phyloP scores from a whole-genome alignment of 176 grass and related monocot species.

The Bromus sterilis region DNA sequence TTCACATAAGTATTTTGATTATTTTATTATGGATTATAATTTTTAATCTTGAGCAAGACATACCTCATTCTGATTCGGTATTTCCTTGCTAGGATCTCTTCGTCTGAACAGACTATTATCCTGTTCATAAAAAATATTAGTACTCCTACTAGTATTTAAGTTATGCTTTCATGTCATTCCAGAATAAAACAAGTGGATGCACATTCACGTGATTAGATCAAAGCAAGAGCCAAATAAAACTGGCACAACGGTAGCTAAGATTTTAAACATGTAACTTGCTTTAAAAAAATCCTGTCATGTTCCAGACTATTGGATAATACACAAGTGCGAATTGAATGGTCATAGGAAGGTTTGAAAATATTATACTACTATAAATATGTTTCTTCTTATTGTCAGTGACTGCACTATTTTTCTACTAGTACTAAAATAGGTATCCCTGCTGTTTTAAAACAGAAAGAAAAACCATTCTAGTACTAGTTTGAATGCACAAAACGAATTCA shows the following conservation, averaged over 20 bases:
- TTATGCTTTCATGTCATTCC: background rate
- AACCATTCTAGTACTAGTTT: background rate
- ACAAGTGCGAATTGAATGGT: background rate
- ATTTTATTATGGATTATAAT: background rate
- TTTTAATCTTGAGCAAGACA: background rate
- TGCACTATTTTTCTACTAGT: background rate
- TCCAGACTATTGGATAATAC: background rate
- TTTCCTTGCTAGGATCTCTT: constrained; percentile 46
- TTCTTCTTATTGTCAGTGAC: background rate
- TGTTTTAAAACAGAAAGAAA: background rate
- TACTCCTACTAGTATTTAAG: too few species aligned
- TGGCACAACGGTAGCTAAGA: background rate
- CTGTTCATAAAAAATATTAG: constrained; percentile 19
- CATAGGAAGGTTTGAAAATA: background rate
- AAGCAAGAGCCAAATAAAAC: background rate
- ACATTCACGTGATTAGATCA: background rate
- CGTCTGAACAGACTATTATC: constrained; percentile 4
- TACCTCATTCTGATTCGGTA: constrained; percentile 75
- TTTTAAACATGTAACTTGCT: background rate
- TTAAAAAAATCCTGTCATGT: background rate
- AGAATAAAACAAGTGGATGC: background rate
- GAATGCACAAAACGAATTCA: background rate
- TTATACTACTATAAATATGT: background rate
- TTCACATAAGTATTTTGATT: background rate
- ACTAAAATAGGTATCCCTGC: background rate